These are phyloP conservation scores for Viola pubescens DNA, from an alignment of 441 rosid species.

Conservation along the genomic window DNA sequence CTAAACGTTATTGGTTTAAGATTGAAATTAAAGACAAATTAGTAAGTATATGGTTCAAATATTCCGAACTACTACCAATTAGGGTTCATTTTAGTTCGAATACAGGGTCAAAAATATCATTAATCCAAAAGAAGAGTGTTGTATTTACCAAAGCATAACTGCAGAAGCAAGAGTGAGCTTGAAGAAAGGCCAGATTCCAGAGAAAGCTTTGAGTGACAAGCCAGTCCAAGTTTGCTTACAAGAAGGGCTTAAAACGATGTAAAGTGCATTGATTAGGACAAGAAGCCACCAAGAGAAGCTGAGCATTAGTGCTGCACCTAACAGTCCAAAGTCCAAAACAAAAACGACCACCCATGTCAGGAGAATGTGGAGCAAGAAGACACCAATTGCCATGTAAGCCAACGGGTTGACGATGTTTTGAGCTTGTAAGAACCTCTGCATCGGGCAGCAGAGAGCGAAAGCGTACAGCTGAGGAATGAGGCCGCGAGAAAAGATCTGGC, in stretches of 20 bases:
- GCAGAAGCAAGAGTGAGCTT: slow-evolving; percentile 86
- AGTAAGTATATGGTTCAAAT: too few relatives aligned
- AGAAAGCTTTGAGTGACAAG: slow-evolving; percentile 48
- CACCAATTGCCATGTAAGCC: slow-evolving; percentile 74
- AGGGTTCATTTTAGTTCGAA: too few relatives aligned
- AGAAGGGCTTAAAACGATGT: slow-evolving; percentile 58
- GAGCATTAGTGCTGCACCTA: slow-evolving; percentile 70
- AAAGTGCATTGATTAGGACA: slow-evolving; percentile 39
- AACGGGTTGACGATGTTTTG: slow-evolving; percentile 91
- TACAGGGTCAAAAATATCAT: not conserved
- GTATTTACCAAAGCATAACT: slow-evolving; percentile 67
- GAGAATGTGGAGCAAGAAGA: slow-evolving; percentile 55
- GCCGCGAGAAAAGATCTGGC: slow-evolving; percentile 69
- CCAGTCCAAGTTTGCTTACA: slow-evolving; percentile 88
- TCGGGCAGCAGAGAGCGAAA: slow-evolving; percentile 68
- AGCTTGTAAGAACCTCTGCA: slow-evolving; percentile 93
- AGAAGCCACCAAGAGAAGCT: slow-evolving; percentile 90
- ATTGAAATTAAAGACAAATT: too few relatives aligned
- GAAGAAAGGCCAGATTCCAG: slow-evolving; percentile 89
- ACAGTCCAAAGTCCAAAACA: slow-evolving; percentile 50
- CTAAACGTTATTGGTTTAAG: too few relatives aligned
- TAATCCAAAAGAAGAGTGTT: not conserved
- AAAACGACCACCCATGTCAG: slow-evolving; percentile 59
- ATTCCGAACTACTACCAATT: too few relatives aligned
- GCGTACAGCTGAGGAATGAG: slow-evolving; percentile 83